These are phyloP conservation scores for Botrytis elliptica DNA, from an alignment of 2,329 filamentous ascomycete species.

Conservation along the genomic window DNA sequence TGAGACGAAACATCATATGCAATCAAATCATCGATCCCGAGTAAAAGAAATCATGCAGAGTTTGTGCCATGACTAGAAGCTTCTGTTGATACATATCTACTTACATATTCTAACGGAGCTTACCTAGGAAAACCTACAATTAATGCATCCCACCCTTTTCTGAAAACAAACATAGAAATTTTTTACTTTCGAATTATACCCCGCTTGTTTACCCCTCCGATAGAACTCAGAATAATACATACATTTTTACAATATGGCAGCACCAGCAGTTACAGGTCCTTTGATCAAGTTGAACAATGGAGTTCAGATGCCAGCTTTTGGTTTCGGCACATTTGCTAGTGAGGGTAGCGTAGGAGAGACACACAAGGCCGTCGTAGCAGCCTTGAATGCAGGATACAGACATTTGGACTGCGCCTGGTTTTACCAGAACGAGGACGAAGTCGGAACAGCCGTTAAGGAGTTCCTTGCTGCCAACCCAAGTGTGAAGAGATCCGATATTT, in stretches of 20 bases:
- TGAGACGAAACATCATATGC: neutral
- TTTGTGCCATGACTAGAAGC: slow-evolving; percentile 5
- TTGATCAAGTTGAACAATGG: slow-evolving; percentile 39
- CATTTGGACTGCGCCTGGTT: slow-evolving; percentile 72
- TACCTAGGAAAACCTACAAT: neutral
- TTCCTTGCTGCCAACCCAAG: slow-evolving; percentile 60
- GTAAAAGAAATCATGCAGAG: slow-evolving; percentile 4
- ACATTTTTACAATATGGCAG: slow-evolving; percentile 29
- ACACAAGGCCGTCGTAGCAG: slow-evolving; percentile 51
- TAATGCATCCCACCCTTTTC: neutral
- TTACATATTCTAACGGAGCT: neutral
- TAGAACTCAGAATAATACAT: neutral
- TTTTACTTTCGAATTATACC: slow-evolving; percentile 8
- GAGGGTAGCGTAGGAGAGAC: slow-evolving; percentile 42
- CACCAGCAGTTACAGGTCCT: slow-evolving; percentile 29
- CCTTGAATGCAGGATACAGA: slow-evolving; percentile 64
- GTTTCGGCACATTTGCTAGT: slow-evolving; percentile 43
- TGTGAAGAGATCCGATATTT: slow-evolving; percentile 49
- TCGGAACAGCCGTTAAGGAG: slow-evolving; percentile 73
- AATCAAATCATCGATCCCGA: slow-evolving; percentile 5
- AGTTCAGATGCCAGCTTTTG: slow-evolving; percentile 43
- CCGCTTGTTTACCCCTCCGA: slow-evolving; percentile 9
- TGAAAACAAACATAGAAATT: slow-evolving; percentile 13
- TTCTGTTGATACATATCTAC: slow-evolving; percentile 1
- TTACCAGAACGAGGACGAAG: slow-evolving; percentile 79